Evolutionary conservation across 768 basidiomycete genomes (phyloP).

Genomic region (Collybia nuda): DNA sequence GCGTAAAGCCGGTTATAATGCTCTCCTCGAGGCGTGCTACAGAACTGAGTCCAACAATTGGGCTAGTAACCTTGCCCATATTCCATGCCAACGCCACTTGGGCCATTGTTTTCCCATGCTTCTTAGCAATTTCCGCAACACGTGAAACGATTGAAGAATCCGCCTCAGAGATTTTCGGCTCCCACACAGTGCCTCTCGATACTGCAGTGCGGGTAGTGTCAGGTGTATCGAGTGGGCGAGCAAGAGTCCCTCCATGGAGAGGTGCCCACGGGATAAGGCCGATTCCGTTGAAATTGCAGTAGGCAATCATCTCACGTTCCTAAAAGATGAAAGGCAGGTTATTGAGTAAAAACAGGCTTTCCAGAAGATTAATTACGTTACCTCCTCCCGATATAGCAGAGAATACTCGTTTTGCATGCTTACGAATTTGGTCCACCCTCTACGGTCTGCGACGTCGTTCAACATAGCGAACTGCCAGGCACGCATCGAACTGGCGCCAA

Average conservation of each 20-base stretch:
- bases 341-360: background rate
- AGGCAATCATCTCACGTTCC: constrained; percentile 46
- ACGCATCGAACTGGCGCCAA: constrained; percentile 46
- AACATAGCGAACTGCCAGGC: constrained; percentile 42
- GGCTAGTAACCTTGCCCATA: constrained; percentile 31
- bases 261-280: constrained; percentile 54
- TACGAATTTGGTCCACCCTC: constrained; percentile 53
- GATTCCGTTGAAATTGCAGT: constrained; percentile 48
- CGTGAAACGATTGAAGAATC: constrained; percentile 32
- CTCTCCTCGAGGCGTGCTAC: constrained; percentile 17
- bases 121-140: constrained; percentile 42
- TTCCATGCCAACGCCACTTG: constrained; percentile 48
- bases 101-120: constrained; percentile 40
- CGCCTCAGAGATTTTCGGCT: constrained; percentile 19
- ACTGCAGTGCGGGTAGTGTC: constrained; percentile 6
- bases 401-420: constrained; percentile 58
- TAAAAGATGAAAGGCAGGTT: constrained; percentile 8
- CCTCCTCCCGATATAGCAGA: constrained; percentile 56
- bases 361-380: background rate
- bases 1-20: too few relatives aligned
- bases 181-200: constrained; percentile 16
- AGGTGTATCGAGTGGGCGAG: constrained; percentile 28
- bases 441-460: constrained; percentile 40
- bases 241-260: constrained; percentile 35
- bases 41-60: constrained; percentile 24